phyloP scores from a whole-genome alignment of 805 yeast species.

The Candida yuanshanica region DNA sequence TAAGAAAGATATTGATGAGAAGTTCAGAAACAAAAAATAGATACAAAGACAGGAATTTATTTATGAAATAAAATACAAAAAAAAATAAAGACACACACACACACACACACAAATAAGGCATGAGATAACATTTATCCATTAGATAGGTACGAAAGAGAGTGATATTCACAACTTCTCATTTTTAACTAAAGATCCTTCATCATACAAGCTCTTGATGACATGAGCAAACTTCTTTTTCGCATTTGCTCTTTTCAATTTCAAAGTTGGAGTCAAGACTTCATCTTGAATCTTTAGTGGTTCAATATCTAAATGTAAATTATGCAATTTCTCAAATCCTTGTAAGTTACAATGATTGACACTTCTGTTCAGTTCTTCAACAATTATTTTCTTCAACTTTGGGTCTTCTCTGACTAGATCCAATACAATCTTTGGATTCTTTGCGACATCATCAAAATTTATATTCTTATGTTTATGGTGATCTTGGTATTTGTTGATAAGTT shows the following conservation, averaged over 20 bases:
- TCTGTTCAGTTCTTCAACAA: slow-evolving; percentile 16
- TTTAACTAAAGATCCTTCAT: slow-evolving; percentile 40
- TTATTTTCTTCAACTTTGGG: slow-evolving; percentile 14
- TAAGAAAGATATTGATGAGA: slow-evolving; percentile 2
- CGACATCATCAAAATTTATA: slow-evolving; percentile 2
- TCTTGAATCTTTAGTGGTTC: slow-evolving; percentile 60
- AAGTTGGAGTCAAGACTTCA: slow-evolving; percentile 63
- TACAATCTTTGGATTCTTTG: not conserved
- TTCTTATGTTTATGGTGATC: slow-evolving; percentile 1
- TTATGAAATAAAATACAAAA: not conserved
- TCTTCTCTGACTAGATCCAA: slow-evolving; percentile 1
- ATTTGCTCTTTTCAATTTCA: slow-evolving; percentile 47
- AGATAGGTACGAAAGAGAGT: not conserved
- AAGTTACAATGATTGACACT: slow-evolving; percentile 28
- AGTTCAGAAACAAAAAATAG: not conserved
- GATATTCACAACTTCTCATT: slow-evolving; percentile 17
- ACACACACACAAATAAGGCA: not conserved
- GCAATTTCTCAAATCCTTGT: slow-evolving; percentile 59
- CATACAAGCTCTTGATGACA: slow-evolving; percentile 39
- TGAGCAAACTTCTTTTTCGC: slow-evolving; percentile 40
- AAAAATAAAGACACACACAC: no score
- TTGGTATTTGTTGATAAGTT: slow-evolving; percentile 13
- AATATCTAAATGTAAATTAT: slow-evolving; percentile 45
- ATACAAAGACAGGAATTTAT: not conserved
- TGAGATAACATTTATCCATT: not conserved